These are phyloP conservation scores for Stemphylium lycopersici DNA, from an alignment of 2,329 filamentous ascomycete species.

Conservation along the genomic window DNA sequence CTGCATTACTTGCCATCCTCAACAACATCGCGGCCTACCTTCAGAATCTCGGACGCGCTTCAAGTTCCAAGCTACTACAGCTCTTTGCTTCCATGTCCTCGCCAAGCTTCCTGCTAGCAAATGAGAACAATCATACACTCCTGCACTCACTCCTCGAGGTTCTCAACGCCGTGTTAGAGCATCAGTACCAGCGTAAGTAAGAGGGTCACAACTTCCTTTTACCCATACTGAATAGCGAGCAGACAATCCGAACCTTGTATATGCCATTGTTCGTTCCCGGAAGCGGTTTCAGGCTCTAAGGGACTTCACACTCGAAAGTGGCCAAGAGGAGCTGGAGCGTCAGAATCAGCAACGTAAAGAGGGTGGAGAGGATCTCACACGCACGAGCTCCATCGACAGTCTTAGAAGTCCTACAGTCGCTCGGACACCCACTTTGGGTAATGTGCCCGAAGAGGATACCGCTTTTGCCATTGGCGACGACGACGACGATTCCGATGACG, in stretches of 20 bases:
- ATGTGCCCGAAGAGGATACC: slow-evolving; percentile 77
- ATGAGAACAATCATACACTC: slow-evolving; percentile 86
- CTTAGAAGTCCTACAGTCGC: slow-evolving; percentile 66
- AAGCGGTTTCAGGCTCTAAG: slow-evolving; percentile 85
- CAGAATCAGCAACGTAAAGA: slow-evolving; percentile 74
- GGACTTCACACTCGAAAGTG: slow-evolving; percentile 88
- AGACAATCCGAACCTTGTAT: slow-evolving; percentile 84
- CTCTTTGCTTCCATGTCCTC: slow-evolving; percentile 92
- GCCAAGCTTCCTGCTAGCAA: slow-evolving; percentile 87
- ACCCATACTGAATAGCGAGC: slow-evolving; percentile 22
- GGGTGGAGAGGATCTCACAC: slow-evolving; percentile 47
- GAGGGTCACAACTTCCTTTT: not conserved
- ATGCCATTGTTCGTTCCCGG: slow-evolving; percentile 77
- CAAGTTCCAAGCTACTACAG: slow-evolving; percentile 83
- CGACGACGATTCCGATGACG: slow-evolving; percentile 58
- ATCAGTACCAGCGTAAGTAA: slow-evolving; percentile 76
- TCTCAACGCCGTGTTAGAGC: slow-evolving; percentile 87
- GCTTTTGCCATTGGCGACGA: slow-evolving; percentile 93
- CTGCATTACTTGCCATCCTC: slow-evolving; percentile 87
- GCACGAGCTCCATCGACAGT: slow-evolving; percentile 71
- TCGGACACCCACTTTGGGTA: slow-evolving; percentile 63
- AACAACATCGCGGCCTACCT: slow-evolving; percentile 91
- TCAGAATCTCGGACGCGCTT: slow-evolving; percentile 73
- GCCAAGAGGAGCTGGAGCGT: slow-evolving; percentile 87
- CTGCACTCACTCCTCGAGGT: slow-evolving; percentile 84